Conservation (phyloP, 2,329 filamentous ascomycete species). For the Penicillium crustosum region DNA sequence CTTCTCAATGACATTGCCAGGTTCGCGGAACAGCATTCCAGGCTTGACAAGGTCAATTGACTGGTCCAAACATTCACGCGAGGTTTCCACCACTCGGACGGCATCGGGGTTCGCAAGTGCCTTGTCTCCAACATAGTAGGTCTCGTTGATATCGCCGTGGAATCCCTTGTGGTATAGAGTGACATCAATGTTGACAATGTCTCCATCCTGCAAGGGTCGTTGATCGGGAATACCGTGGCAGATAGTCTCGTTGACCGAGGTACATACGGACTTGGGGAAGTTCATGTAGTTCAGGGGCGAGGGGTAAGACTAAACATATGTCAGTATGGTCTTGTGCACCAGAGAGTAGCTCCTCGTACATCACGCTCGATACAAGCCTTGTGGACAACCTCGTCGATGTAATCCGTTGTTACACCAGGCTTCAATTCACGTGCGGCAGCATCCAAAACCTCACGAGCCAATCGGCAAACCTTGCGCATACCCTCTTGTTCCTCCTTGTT, state of each 20-base stretch:
- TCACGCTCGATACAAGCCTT: constrained; percentile 91
- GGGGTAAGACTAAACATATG: constrained; percentile 72
- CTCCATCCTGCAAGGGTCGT: constrained; percentile 80
- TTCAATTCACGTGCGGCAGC: constrained; percentile 78
- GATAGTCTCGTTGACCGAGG: constrained; percentile 94
- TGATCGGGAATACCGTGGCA: constrained; percentile 98
- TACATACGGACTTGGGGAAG: constrained; percentile 98
- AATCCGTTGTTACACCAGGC: constrained; percentile 93
- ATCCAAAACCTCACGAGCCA: constrained; percentile 89
- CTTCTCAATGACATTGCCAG: constrained; percentile 93
- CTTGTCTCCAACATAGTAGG: constrained; percentile 93
- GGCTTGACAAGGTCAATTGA: constrained; percentile 92
- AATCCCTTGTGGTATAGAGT: constrained; percentile 92
- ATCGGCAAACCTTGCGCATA: constrained; percentile 87
- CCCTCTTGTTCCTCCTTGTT: constrained; percentile 77
- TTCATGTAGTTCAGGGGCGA: constrained; percentile 93
- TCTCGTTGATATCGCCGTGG: constrained; percentile 96
- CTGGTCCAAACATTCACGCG: constrained; percentile 85
- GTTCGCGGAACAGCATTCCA: constrained; percentile 86
- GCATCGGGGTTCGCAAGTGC: constrained; percentile 80
- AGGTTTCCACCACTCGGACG: constrained; percentile 85
- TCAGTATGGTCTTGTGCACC: constrained; percentile 13
- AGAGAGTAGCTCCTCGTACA: constrained; percentile 55
- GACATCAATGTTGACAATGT: constrained; percentile 96
- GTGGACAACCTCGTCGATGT: constrained; percentile 92